These are phyloP conservation scores for Picea abies DNA, from an alignment of 83 land plant genomes.

Conservation along the genomic window DNA sequence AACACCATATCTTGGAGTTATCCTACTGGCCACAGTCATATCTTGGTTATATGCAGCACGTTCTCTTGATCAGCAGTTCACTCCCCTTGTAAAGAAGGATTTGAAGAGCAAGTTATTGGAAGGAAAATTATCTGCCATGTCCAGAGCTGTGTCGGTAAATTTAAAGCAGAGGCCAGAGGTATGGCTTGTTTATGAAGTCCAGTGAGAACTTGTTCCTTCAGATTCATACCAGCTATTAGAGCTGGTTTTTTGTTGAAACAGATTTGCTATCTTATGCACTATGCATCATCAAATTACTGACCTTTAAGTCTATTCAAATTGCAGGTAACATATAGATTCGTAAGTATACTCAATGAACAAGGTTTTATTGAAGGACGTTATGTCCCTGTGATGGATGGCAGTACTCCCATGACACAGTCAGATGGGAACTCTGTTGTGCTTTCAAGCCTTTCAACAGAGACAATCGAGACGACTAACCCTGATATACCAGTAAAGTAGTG, in stretches of 20 bases:
- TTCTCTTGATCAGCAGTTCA: slow-evolving; percentile 55
- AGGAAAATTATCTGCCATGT: slow-evolving; percentile 45
- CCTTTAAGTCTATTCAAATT: not conserved
- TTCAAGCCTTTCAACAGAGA: not conserved
- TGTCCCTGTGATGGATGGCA: slow-evolving; percentile 33
- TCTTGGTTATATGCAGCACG: slow-evolving; percentile 53
- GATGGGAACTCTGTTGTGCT: slow-evolving; percentile 4
- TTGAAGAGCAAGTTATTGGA: slow-evolving; percentile 49
- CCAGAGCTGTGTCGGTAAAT: slow-evolving; percentile 17
- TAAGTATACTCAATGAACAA: slow-evolving; percentile 50
- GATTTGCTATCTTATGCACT: not conserved
- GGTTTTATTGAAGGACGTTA: slow-evolving; percentile 51
- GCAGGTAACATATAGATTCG: slow-evolving; percentile 47
- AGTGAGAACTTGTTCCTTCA: not conserved
- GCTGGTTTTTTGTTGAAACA: not conserved
- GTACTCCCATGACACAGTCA: not conserved
- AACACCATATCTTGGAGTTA: slow-evolving; percentile 56
- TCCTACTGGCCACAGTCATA: slow-evolving; percentile 40
- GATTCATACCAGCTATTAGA: not conserved
- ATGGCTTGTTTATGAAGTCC: slow-evolving; percentile 2
- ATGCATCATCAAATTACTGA: not conserved
- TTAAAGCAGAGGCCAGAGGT: slow-evolving; percentile 13
- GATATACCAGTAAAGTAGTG: not conserved
- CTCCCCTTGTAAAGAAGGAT: slow-evolving; percentile 54
- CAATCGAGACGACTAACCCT: not conserved